Evolutionary conservation across 768 basidiomycete species (phyloP), one percentile per base, ranked within the genome.

Genomic region (Collybiopsis confluens): DNA sequence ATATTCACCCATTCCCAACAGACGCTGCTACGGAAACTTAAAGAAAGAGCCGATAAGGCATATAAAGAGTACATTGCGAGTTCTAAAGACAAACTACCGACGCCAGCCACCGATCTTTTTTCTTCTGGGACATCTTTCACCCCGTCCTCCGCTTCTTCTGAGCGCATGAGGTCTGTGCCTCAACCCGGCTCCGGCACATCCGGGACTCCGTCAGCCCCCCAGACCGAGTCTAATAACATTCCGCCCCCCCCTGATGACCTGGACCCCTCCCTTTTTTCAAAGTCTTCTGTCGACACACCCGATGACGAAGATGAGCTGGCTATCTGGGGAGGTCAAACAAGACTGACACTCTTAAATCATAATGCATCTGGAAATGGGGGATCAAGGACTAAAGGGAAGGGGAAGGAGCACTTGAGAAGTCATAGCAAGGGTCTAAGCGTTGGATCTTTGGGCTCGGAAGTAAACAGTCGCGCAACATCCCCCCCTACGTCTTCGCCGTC

Each of bases 251-350:
- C 54, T 30, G 35, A 20, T 16, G 45, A 21, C 23, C 18, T 43
- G 11, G 30, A 46, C 41, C 26, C 40, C 13, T 47, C 20, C 28
- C 13, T 41, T 26, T 45, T 58, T 43, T 45, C 48, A 35, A 58
- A 18, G 36, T 50, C 53, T 28, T 64, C 56, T 24, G 37, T 46
- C 41, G 65, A 54, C 23, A 33, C 30, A 33, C 67, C 72, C 44
- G 72, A 72, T 36, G 62, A 70, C 20, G 72, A 75, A 46, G 70
- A 78, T 54, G 77, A 79, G 54, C 68, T 82, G 3, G 78, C 78
- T 6, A 77, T 82, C 23, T 82, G 81, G 51, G 79, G 79, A 15
- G 80, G 79, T 7, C 78, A 80, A 61, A 75, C 71, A 50, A 69
- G 72, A 33, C 30, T 33, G 30, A 13, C 5, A 26, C 68, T 80